phyloP scores from a whole-genome alignment of 2,329 filamentous ascomycete species.

The Paecilomyces dactylethromorphus region DNA sequence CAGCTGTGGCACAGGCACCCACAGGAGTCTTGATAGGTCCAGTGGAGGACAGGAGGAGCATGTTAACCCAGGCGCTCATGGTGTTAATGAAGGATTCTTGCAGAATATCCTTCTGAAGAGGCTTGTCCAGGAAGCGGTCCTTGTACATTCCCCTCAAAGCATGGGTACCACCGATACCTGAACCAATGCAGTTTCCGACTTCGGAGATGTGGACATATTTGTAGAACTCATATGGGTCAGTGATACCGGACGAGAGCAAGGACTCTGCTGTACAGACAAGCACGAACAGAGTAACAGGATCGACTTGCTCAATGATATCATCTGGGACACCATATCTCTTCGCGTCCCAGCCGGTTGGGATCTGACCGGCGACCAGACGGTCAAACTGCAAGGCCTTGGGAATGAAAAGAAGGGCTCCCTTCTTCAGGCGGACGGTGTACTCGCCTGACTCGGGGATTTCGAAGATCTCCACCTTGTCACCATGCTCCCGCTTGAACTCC shows the following conservation, averaged over 20 bases:
- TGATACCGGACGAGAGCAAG: slow-evolving; percentile 87
- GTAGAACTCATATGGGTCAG: slow-evolving; percentile 99
- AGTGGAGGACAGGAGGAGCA: slow-evolving; percentile 93
- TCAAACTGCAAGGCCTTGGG: slow-evolving; percentile 97
- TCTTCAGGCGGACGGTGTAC: slow-evolving; percentile 89
- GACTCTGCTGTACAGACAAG: slow-evolving; percentile 91
- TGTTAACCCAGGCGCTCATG: slow-evolving; percentile 99
- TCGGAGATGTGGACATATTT: slow-evolving; percentile 98
- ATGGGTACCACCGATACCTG: slow-evolving; percentile 90
- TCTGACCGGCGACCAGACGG: slow-evolving; percentile 91
- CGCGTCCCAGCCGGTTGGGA: slow-evolving; percentile 94
- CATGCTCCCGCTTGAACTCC: slow-evolving; percentile 95
- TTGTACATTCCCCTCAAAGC: slow-evolving; percentile 97
- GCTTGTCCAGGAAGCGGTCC: slow-evolving; percentile 93
- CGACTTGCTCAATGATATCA: slow-evolving; percentile 95
- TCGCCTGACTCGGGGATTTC: slow-evolving; percentile 91
- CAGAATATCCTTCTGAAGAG: slow-evolving; percentile 95
- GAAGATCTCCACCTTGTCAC: slow-evolving; percentile 95
- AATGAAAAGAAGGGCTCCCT: slow-evolving; percentile 89
- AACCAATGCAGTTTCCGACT: slow-evolving; percentile 96
- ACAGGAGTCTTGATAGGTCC: slow-evolving; percentile 98
- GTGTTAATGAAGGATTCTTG: slow-evolving; percentile 99
- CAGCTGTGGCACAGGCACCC: slow-evolving; percentile 92
- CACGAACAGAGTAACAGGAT: slow-evolving; percentile 91
- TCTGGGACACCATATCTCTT: slow-evolving; percentile 95